Evolutionary conservation across 441 rosid species (phyloP).

Genomic region (Theobroma grandiflorum): DNA sequence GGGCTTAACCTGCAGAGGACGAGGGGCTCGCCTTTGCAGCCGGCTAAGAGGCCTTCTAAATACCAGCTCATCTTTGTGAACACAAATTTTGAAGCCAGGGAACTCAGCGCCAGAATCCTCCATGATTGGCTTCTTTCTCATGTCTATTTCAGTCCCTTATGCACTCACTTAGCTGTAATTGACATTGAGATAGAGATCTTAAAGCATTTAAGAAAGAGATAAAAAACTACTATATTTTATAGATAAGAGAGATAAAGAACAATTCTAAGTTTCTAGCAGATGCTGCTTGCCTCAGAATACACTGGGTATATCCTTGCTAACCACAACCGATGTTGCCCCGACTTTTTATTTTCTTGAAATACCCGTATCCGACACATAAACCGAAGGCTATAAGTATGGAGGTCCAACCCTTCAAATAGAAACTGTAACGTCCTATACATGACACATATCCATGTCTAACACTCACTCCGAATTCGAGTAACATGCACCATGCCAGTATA

Average conservation of each 20-base stretch:
- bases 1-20: conserved; percentile 61
- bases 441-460: too few relatives aligned
- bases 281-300: not conserved
- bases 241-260: not conserved
- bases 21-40: conserved; percentile 65
- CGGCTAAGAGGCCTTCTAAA: conserved; percentile 57
- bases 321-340: too few relatives aligned
- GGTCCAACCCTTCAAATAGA: too few relatives aligned
- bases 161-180: not conserved
- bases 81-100: conserved; percentile 63
- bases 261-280: not conserved
- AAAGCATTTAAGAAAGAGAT: not conserved
- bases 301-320: too few relatives aligned
- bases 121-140: conserved; percentile 29
- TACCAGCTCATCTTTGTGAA: conserved; percentile 58
- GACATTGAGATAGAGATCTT: not conserved
- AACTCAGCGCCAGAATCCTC: conserved; percentile 57
- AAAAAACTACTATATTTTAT: not conserved
- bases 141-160: not conserved
- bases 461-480: too few relatives aligned
- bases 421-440: too few relatives aligned
- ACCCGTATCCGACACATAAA: too few relatives aligned
- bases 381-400: too few relatives aligned
- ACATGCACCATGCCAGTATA: too few relatives aligned
- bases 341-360: too few relatives aligned